These are phyloP conservation scores for Eutypa lata DNA, from an alignment of 2,329 filamentous ascomycete genomes.

Conservation along the genomic window DNA sequence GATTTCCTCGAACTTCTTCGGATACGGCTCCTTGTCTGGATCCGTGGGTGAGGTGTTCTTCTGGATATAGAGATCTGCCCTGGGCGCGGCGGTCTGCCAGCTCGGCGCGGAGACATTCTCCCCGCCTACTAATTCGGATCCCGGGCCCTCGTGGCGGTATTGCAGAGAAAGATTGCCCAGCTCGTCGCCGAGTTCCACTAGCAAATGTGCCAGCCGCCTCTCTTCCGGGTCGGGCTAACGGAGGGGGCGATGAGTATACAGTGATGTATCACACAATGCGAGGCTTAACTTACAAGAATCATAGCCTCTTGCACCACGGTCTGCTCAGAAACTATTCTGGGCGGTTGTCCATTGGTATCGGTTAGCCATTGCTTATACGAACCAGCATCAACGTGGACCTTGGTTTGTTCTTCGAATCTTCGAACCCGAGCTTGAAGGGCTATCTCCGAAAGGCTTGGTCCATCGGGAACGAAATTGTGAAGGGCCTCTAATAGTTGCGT, in stretches of 20 bases:
- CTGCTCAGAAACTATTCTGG: conserved; percentile 23
- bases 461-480: conserved; percentile 6
- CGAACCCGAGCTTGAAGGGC: conserved; percentile 22
- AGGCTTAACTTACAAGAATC: conserved; percentile 12
- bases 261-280: not conserved
- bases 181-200: conserved; percentile 18
- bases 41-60: conserved; percentile 14
- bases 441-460: conserved; percentile 11
- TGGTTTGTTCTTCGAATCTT: conserved; percentile 25
- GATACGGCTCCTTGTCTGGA: conserved; percentile 53
- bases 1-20: conserved; percentile 71
- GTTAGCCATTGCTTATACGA: conserved; percentile 24
- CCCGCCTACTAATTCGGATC: not conserved
- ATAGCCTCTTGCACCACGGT: conserved; percentile 17
- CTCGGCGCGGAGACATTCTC: conserved; percentile 20
- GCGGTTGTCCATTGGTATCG: conserved; percentile 10
- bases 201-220: conserved; percentile 16
- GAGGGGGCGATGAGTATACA: not conserved
- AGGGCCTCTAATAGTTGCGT: conserved; percentile 18
- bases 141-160: not conserved
- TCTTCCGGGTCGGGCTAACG: conserved; percentile 15
- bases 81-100: conserved; percentile 30
- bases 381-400: conserved; percentile 22
- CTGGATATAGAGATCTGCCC: conserved; percentile 27
- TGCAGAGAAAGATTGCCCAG: conserved; percentile 16